Evolutionary conservation across 73 alveolate genomes (phyloP).

Genomic region (Paramecium biaurelia): DNA sequence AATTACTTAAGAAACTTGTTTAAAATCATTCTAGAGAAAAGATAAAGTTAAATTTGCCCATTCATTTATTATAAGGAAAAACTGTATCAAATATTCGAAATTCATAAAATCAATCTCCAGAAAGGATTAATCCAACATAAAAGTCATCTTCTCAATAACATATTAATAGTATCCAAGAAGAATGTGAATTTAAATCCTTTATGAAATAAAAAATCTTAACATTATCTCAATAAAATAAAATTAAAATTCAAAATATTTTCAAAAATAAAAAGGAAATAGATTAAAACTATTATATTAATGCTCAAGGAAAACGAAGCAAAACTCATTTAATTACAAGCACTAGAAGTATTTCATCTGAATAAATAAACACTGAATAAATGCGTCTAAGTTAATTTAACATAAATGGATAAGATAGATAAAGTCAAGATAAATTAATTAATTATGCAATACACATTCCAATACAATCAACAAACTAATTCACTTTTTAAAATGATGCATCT

Average conservation of each 20-base stretch:
- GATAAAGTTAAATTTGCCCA: background rate
- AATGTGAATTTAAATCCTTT: background rate
- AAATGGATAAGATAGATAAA: background rate
- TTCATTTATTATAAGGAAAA: background rate
- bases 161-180: background rate
- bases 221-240: background rate
- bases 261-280: background rate
- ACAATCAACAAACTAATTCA: background rate
- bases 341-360: slow-evolving; percentile 1
- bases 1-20: background rate
- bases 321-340: background rate
- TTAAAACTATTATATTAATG: background rate
- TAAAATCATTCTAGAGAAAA: background rate
- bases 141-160: background rate
- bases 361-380: background rate
- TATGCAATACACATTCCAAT: background rate
- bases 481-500: background rate
- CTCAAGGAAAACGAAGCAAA: background rate
- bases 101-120: background rate
- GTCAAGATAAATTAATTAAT: background rate
- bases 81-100: background rate
- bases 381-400: background rate
- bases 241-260: background rate
- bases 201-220: background rate
- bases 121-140: background rate